Evolutionary conservation across 108 stramenopile species (phyloP).

Genomic region (Pseudonitzschia multistriata): DNA sequence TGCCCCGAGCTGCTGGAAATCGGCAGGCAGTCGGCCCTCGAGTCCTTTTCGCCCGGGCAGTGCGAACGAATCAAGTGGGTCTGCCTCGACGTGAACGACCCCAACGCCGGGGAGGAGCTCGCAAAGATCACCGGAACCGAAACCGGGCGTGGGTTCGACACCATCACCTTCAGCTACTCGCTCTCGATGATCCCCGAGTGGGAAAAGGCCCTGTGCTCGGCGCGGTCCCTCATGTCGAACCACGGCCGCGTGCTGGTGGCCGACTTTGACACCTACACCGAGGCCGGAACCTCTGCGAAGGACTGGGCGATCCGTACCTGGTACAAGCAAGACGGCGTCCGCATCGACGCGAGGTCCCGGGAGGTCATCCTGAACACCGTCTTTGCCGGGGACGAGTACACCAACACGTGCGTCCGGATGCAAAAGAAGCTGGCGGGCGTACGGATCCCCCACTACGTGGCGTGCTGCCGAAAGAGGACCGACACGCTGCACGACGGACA

Average conservation of each 20-base stretch:
- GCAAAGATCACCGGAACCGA: constrained; percentile 34
- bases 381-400: constrained; percentile 31
- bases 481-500: constrained; percentile 41
- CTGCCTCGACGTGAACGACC: constrained; percentile 51
- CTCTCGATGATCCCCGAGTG: constrained; percentile 57
- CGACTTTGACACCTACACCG: constrained; percentile 60
- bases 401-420: constrained; percentile 44
- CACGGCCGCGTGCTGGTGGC: constrained; percentile 57
- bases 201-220: constrained; percentile 50
- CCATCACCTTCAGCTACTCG: constrained; percentile 55
- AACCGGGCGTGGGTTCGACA: constrained; percentile 49
- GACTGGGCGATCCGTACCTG: constrained; percentile 51
- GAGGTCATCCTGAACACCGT: constrained; percentile 36
- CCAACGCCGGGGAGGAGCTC: constrained; percentile 33
- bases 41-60: constrained; percentile 47
- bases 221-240: constrained; percentile 44
- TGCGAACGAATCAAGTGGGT: constrained; percentile 47
- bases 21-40: constrained; percentile 40
- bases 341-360: constrained; percentile 52
- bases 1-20: constrained; percentile 55
- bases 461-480: constrained; percentile 46
- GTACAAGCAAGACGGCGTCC: constrained; percentile 60
- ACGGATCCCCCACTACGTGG: constrained; percentile 48
- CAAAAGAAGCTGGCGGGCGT: constrained; percentile 48
- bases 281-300: constrained; percentile 40